Base-by-base conservation (phyloP, 2,329 filamentous ascomycete species). In the Fonsecaea erecta region DNA sequence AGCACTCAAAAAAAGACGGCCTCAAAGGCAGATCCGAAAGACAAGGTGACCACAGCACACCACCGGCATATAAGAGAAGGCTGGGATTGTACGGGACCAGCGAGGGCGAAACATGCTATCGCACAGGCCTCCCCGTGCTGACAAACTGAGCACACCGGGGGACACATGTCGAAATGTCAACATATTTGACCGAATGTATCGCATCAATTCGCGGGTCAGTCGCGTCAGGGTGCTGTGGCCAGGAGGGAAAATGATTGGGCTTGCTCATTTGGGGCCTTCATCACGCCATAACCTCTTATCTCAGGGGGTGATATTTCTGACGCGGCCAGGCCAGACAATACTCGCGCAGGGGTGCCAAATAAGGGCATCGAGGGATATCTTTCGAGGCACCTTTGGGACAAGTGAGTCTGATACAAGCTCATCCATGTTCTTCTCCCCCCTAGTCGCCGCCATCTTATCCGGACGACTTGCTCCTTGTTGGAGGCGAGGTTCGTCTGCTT, bases 221-320 rank as follows among this genome's bases (percentile, higher is more conserved):
- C 58, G 46, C 63, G 58, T 57, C 57, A 56, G 24, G 18, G 14
- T 24, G 46, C 5, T 21, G 26, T 14, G 53, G 53, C 34, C 53
- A 37, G 30, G 12, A 14, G 16, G 9, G 57, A 28, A n/a, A 8
- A 35, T 52, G 43, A 62, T 51, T n/a, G 52, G 40, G 8, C 64
- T 67, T 67, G 62, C 62, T 64, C 62, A 67, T 67, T 46, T 34
- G 52, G 51, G 34, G 34, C 57, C 43, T 18, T 14, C 62, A 67
- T 67, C 62, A 67, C 65, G 65, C 65, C 58, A 67, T 67, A 48
- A 24, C 18, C 8, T 48, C 43, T 48, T 48, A 48, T 48, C 43
- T 48, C 43, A 48, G 43, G 43, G 18, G 18, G 18, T 48, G 43
- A 14, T 24, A 26, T 48, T 48, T 24, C 43, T 48, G 43, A 48